A percentile compares a stretch with the other conserved stretches of the same genome.
These are phyloP conservation scores for Monosporascus ibericus DNA, from an alignment of 2,329 filamentous ascomycete species.

Conservation along the genomic window DNA sequence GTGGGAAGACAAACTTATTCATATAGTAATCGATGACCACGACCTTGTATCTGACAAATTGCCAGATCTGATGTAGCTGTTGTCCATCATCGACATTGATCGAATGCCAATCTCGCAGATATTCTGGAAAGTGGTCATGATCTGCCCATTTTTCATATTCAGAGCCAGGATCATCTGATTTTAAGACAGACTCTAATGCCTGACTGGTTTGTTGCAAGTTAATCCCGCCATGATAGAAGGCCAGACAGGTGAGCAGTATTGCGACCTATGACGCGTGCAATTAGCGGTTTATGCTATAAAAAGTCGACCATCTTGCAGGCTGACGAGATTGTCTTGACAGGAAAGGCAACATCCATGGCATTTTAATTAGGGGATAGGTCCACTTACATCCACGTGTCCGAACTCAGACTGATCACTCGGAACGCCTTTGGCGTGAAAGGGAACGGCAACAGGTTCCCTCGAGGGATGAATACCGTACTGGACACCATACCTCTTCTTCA, in stretches of 20 bases:
- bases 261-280: constrained; percentile 41
- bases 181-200: constrained; percentile 43
- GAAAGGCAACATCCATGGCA: background rate
- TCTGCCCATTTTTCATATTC: constrained; percentile 49
- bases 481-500: constrained; percentile 63
- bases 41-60: constrained; percentile 39
- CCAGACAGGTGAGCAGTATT: constrained; percentile 58
- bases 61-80: constrained; percentile 46
- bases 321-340: background rate
- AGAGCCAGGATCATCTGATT: constrained; percentile 48
- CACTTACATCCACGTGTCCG: constrained; percentile 48
- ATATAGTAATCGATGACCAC: constrained; percentile 54
- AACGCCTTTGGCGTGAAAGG: constrained; percentile 59
- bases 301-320: background rate
- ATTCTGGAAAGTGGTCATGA: constrained; percentile 34
- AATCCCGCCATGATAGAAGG: constrained; percentile 61
- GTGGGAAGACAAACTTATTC: constrained; percentile 59
- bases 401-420: constrained; percentile 59
- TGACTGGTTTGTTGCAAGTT: constrained; percentile 40
- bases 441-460: constrained; percentile 58
- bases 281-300: background rate
- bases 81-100: constrained; percentile 54
- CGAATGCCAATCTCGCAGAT: constrained; percentile 44
- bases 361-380: background rate
- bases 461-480: constrained; percentile 52